phyloP scores from a whole-genome alignment of 192 early-diverging fungal species.

The Podochytrium sp. region DNA sequence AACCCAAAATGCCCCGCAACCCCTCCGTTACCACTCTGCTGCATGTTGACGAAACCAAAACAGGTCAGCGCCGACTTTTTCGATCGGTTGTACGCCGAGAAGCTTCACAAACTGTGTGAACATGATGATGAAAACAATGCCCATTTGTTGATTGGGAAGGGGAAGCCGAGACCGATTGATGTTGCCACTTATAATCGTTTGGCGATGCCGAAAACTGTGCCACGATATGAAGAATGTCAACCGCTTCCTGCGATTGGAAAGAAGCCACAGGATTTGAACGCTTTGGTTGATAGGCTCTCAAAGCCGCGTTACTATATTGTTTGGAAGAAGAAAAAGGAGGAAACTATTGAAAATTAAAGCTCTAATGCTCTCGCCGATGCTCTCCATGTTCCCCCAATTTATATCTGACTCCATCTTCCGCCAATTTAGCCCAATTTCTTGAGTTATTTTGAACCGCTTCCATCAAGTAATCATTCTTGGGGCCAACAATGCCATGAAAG shows the following conservation, averaged over 20 bases:
- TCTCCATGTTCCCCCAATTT: background rate
- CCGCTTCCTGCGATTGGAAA: background rate
- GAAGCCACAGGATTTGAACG: background rate
- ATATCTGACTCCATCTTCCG: conserved; percentile 26
- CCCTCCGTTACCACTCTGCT: conserved; percentile 21
- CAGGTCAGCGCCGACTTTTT: conserved; percentile 8
- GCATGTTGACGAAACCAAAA: background rate
- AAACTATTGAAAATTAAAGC: too few species aligned
- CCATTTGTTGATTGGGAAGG: background rate
- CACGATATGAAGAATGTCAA: background rate
- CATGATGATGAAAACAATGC: background rate
- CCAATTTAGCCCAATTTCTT: conserved; percentile 34
- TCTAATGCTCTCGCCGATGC: too few species aligned
- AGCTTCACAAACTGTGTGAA: background rate
- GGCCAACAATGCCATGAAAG: conserved; percentile 13
- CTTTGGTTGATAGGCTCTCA: background rate
- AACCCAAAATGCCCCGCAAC: conserved; percentile 21
- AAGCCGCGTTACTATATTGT: conserved; percentile 28
- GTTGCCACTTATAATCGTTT: conserved; percentile 1
- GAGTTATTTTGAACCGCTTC: conserved; percentile 34
- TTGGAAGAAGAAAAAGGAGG: conserved; percentile 23
- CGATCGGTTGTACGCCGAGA: conserved; percentile 9
- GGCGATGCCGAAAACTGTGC: conserved; percentile 20
- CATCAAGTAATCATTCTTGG: conserved; percentile 1
- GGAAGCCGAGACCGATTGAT: background rate